Base-by-base conservation (phyloP, 441 rosid genomes). In the Euphorbia schlechtendalii region DNA sequence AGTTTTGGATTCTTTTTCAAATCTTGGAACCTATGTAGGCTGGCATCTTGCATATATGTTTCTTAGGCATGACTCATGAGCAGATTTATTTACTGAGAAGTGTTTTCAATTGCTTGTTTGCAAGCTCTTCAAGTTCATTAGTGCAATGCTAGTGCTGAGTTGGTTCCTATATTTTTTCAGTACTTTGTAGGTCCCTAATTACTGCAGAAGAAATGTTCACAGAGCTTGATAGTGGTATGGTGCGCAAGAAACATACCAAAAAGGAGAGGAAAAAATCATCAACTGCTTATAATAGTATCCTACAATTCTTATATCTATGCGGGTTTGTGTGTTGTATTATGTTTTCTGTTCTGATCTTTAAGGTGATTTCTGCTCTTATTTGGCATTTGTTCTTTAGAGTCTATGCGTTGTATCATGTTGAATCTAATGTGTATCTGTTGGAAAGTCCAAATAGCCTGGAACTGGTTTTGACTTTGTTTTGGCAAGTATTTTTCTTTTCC, bases 241-340 rank as follows among this genome's bases (percentile, higher is more conserved):
- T 76, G 66, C 77, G 59, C 49, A 74, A 76, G 73, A 84, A 78
- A 69, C 86, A 83, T 75, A 82, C 77, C 22, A 81, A 79, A 78
- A 84, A 80, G 80, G 85, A 79, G 65, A 82, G 75, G 79, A 86
- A 78, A 74, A 84, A 78, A 77, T 68, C 67, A 62, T 54, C 73
- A 55, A 74, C 65, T 65, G 67, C 81, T 65, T 64, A 63, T 70
- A 62, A 71, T 49, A 77, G 86, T 86, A 84, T 83, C 84, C 84
- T 73, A 14, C 0, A 20, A 12, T 30, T 43, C 13, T 17, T 46
- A 17, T 15, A 36, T 9, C 5, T 36, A 9, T 36, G 40, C 9
- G 40, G 4, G 40, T 36, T 4, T 36, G 40, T 36, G 40, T 36
- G 40, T 36, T 4, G 40, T 9, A 36, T 36, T 36, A 9, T 36